phyloP scores from a whole-genome alignment of 495 filamentous ascomycete species.

The Staphylotrichum longicolle region DNA sequence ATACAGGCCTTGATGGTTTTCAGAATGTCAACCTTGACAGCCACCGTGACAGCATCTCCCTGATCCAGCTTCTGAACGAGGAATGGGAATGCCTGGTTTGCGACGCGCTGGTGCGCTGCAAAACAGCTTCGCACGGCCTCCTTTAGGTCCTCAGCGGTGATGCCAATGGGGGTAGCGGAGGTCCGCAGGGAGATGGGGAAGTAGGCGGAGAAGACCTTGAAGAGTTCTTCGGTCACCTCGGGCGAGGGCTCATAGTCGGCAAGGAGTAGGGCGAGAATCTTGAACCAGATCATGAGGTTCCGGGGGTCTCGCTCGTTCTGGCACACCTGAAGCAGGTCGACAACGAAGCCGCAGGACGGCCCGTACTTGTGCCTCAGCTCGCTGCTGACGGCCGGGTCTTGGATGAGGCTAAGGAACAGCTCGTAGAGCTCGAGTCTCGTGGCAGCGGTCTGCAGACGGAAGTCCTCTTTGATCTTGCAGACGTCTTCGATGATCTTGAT shows the following conservation, averaged over 20 bases:
- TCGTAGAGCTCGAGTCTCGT: conserved; percentile 50
- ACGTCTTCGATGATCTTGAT: conserved; percentile 43
- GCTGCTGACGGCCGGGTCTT: conserved; percentile 36
- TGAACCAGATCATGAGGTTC: conserved; percentile 51
- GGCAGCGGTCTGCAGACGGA: conserved; percentile 42
- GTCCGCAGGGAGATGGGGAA: conserved; percentile 52
- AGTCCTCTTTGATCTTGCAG: conserved; percentile 47
- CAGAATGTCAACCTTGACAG: conserved; percentile 54
- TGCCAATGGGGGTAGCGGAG: conserved; percentile 41
- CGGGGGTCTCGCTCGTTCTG: conserved; percentile 49
- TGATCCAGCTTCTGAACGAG: conserved; percentile 51
- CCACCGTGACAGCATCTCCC: conserved; percentile 47
- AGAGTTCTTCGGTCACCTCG: conserved; percentile 45
- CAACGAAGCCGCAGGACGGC: conserved; percentile 38
- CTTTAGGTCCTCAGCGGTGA: conserved; percentile 52
- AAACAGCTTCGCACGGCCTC: conserved; percentile 47
- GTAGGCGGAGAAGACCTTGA: conserved; percentile 50
- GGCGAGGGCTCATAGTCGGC: conserved; percentile 40
- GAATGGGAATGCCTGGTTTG: conserved; percentile 42
- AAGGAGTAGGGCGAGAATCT: conserved; percentile 39
- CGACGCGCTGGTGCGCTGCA: conserved; percentile 41
- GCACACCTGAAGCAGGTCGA: conserved; percentile 44
- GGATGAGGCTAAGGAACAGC: conserved; percentile 43
- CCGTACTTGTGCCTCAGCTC: conserved; percentile 44
- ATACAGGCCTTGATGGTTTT: conserved; percentile 49